Evolutionary conservation across 768 basidiomycete species (phyloP), one percentile per base, ranked within the genome.

Genomic region (Mycena chlorophos): DNA sequence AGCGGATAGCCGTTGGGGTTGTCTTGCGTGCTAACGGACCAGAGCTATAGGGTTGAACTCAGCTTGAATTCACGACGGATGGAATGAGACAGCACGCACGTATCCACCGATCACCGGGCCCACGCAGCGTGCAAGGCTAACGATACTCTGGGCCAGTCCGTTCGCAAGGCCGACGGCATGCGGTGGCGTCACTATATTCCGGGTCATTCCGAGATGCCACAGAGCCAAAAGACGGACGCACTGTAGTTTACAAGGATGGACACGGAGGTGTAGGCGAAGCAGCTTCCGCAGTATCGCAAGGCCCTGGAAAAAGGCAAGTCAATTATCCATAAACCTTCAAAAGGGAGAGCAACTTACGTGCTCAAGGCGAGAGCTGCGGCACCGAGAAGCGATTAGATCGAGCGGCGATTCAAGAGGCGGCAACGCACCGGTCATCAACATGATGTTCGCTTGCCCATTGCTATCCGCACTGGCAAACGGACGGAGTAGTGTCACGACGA

Each of bases 141-240:
- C 95, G 28, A 93, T 89, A 65, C 92, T 94, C 71, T 99, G 97
- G 0, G 94, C 97, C 20, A 96, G 85, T 17, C 96, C 97, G 66
- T 98, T 99, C 10, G 96, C 92, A 56, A 92, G 84, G 5, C 94
- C 92, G 37, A 98, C 85, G 6, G 92, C 85, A 34, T 81, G 79
- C 1, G 94, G 93, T 2, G 96, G 94, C 0, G 94, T 92, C 89
- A 96, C 91, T 94, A 51, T 10, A 10, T 6, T 13, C 13, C 12
- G 23, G 12, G 5, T 14, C 22, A 27, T 38, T 52, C 43, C 19
- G 34, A 25, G 29, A 30, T 42, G 39, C 6, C 6, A 23, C 12
- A 46, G 10, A 37, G 57, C 30, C 25, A 45, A 52, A 25, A 8
- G 50, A 51, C 23, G 10, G 6, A 67, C 80, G 25, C 67, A 90